Base-by-base conservation (phyloP, 805 yeast genomes). In the Lipomyces sp. region DNA sequence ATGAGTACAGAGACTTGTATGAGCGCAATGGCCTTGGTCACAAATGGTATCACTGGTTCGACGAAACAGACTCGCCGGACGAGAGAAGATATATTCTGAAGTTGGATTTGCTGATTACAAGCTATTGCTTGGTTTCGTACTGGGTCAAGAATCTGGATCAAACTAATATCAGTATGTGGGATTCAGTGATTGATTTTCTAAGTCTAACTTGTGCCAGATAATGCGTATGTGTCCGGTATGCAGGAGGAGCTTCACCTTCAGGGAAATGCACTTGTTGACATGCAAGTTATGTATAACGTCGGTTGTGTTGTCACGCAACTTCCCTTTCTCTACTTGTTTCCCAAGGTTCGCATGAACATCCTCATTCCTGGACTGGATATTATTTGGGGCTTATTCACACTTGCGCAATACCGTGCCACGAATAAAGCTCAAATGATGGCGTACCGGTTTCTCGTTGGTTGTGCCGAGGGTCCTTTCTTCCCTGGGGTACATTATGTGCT, bases 71-170 rank as follows among this genome's bases (percentile, higher is more conserved):
- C 50, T 77, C 88, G 2, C 79, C 82, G 73, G 81, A 80, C 64
- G 85, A 82, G 60, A 80, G 81, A 58, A 78, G 76, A 34, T 75
- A 86, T 48, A 73, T 86, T 15, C 75, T 80, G 68, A 88, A 88
- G 73, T 74, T 87, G 39, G 92, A 88, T 72, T 67, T 85, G 11
- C 73, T 86, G 42, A 77, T 89, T 60, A 80, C 86, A n/a, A 78
- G 82, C 56, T 85, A 85, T 69, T 80, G 88, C 0, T 83, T 86
- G 75, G 76, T 86, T 65, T 86, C 86, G 0, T 87, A 87, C 75
- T 89, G 90, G 89, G 85, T 88, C 63, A 88, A 88, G 74, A 85
- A 86, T 63, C 77, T 89, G 59, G 92, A 89, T 73, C 82, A 82
- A 64, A 79, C 84, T 56, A 89, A 88, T 75, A 78, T 85, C 64